A percentile compares a stretch with the other conserved stretches of the same genome.
phyloP scores from a whole-genome alignment of 2,329 filamentous ascomycete genomes.

The Sporothrix euskadiensis region DNA sequence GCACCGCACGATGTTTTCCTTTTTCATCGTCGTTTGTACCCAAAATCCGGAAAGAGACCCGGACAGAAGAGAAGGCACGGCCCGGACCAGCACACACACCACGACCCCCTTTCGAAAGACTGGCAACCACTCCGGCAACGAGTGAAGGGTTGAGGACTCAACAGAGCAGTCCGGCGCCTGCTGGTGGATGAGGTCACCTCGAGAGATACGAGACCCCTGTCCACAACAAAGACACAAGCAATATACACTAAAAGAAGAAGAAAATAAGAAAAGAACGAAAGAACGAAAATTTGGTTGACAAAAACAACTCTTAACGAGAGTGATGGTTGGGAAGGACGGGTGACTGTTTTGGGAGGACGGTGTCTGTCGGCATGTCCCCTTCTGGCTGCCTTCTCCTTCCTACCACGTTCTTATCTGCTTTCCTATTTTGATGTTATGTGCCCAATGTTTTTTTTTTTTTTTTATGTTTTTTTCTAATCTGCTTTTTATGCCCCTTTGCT shows the following conservation, averaged over 20 bases:
- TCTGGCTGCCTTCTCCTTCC: too few species aligned
- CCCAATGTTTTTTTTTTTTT: too few species aligned
- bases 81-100: neutral
- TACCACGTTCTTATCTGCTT: too few species aligned
- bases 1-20: neutral
- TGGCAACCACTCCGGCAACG: conserved; percentile 14
- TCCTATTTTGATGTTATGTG: too few species aligned
- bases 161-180: neutral
- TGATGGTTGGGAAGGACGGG: neutral
- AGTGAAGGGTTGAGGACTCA: conserved; percentile 6
- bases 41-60: neutral
- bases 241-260: neutral
- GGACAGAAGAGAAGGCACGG: too few species aligned
- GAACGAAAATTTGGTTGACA: neutral
- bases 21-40: neutral
- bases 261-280: neutral
- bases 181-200: neutral
- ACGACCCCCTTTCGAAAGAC: conserved; percentile 23
- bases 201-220: neutral
- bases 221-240: neutral
- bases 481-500: too few species aligned
- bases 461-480: too few species aligned
- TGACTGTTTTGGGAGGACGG: neutral
- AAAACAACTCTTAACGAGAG: neutral
- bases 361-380: neutral